phyloP scores from a whole-genome alignment of 495 filamentous ascomycete species.

The Parmelia sp. region DNA sequence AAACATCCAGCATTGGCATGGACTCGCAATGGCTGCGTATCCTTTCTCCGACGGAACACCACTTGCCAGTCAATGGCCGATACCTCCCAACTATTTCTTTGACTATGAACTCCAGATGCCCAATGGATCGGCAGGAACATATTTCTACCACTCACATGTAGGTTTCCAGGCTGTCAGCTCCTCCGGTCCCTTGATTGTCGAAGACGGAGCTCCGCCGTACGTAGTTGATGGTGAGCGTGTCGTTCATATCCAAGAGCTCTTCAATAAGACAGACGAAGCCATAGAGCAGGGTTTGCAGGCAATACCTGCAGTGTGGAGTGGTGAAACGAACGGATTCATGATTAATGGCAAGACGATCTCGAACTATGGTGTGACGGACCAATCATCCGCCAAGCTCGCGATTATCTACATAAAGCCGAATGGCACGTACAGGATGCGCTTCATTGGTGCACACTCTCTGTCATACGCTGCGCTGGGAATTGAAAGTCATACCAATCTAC shows the following conservation, averaged over 20 bases:
- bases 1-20: slow-evolving; percentile 1
- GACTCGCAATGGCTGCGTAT: slow-evolving; percentile 1
- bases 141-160: slow-evolving; percentile 1
- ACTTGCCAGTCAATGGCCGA: slow-evolving; percentile 3
- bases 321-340: neutral
- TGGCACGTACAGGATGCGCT: neutral
- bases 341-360: slow-evolving; percentile 4
- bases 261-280: neutral
- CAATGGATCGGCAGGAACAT: slow-evolving; percentile 5
- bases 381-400: neutral
- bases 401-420: slow-evolving; percentile 4
- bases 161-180: neutral
- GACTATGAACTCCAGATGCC: neutral
- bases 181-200: slow-evolving; percentile 3
- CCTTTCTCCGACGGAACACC: slow-evolving; percentile 4
- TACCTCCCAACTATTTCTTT: neutral
- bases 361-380: slow-evolving; percentile 4
- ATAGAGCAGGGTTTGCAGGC: slow-evolving; percentile 7
- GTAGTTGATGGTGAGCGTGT: neutral
- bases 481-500: neutral
- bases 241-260: neutral
- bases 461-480: neutral
- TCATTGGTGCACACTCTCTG: neutral
- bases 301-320: neutral
- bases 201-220: neutral